Base-by-base conservation (phyloP, 1,284 basidiomycete species). In the Moesziomyces globuligerus region DNA sequence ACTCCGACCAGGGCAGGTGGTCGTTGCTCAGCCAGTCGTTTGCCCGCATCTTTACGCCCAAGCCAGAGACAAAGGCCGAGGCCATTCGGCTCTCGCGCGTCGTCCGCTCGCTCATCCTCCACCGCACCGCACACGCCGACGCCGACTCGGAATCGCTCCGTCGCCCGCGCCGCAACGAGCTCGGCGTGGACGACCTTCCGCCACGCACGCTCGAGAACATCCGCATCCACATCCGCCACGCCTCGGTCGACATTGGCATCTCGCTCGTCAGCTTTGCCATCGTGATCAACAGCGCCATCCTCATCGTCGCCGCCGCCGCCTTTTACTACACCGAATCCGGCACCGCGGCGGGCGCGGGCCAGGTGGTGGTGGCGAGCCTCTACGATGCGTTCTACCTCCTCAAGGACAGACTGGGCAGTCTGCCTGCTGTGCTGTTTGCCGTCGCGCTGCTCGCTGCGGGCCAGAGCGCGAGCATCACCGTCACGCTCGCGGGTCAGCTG, bases 401-500 rank as follows among this genome's bases (percentile, higher is more conserved):
- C 45, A 67, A 68, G 25, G 40, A 51, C 1, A 67, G 62, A 4
- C 45, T 78, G 7, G 79, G 79, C 11, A 57, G 50, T 6, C 60
- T 51, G 8, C 69, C 75, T 1, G 77, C 77, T 0, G 67, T 80
- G 23, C 58, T 81, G 4, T 81, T 81, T 47, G 78, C 77, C n/a
- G 59, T 81, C 21, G 80, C 76, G 10, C 57, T 81, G 43, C 68
- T 81, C 0, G 89, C 90, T 36, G 87, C 93, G 0, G 94, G 94
- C 4, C 93, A 98, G 85, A 93, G 91, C 69, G 92, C 95, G 0
- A 92, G 91, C 9, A 88, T 98, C 62, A 92, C 96, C 1, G 94
- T 92, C 7, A 98, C 94, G 0, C 86, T 98, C 11, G 91, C 93
- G 0, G 95, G 94, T 0, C 86, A 98, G 83, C 90, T 94, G 41